These are phyloP conservation scores for Penicillium pulvis DNA, from an alignment of 495 filamentous ascomycete species.

Conservation along the genomic window DNA sequence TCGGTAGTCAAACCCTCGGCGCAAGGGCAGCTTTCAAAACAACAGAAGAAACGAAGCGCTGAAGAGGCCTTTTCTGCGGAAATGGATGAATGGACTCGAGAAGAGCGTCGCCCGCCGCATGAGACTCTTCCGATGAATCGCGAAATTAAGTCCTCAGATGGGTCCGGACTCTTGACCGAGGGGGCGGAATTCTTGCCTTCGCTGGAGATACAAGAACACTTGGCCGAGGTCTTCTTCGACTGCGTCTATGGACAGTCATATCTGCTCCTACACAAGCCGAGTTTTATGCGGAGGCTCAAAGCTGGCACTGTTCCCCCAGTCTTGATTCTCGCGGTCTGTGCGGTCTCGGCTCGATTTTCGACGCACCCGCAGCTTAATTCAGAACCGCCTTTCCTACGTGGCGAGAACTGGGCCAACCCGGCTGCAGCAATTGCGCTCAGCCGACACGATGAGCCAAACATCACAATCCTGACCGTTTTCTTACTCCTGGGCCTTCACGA, in stretches of 20 bases:
- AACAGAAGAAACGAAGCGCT: slow-evolving; percentile 78
- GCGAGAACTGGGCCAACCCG: slow-evolving; percentile 84
- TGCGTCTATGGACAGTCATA: slow-evolving; percentile 95
- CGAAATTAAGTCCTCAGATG: slow-evolving; percentile 64
- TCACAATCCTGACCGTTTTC: slow-evolving; percentile 89
- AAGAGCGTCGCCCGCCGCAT: slow-evolving; percentile 45
- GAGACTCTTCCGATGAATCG: slow-evolving; percentile 59
- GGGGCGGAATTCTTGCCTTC: slow-evolving; percentile 83
- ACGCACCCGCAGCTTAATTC: slow-evolving; percentile 84
- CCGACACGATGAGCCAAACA: slow-evolving; percentile 92
- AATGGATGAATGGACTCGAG: slow-evolving; percentile 78
- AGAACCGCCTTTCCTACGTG: slow-evolving; percentile 84
- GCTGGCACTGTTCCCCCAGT: slow-evolving; percentile 77
- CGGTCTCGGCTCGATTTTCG: slow-evolving; percentile 92
- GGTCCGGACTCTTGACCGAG: slow-evolving; percentile 71
- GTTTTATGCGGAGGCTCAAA: slow-evolving; percentile 84
- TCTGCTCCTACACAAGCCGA: slow-evolving; percentile 93
- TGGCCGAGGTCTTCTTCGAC: slow-evolving; percentile 95
- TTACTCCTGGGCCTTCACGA: slow-evolving; percentile 89
- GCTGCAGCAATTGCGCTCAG: slow-evolving; percentile 82
- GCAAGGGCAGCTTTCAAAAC: slow-evolving; percentile 59
- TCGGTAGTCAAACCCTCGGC: slow-evolving; percentile 79
- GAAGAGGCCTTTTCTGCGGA: slow-evolving; percentile 87
- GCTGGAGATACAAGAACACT: slow-evolving; percentile 88
- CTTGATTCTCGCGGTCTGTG: slow-evolving; percentile 86